Base-by-base conservation (phyloP, 768 basidiomycete genomes). In the Leccinum incarnatum region DNA sequence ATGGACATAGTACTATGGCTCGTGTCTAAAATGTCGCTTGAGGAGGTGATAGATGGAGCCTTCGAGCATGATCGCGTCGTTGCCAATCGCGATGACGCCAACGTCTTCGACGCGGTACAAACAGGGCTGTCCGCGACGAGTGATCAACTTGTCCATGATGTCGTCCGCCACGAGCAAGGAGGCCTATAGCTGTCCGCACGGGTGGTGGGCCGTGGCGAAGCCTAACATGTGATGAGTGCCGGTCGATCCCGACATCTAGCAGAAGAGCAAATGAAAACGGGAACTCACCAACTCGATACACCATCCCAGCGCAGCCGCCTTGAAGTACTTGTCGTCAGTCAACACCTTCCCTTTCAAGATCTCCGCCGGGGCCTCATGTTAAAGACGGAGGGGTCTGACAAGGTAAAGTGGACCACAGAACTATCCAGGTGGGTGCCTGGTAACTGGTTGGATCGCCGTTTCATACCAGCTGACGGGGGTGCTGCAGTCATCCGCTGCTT, bases 51-150 rank as follows among this genome's bases (percentile, higher is more conserved):
- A 99, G 72, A 99, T 97, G 23, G 95, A 89, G 9, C 84, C 87
- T 72, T 95, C 93, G 73, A 98, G 87, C 90, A 98, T 92, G 82
- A 97, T 94, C 2, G 92, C 78, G 70, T 98, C 96, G 79, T 98
- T 98, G 78, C 19, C 19, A 19, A 98, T 89, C 5, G 96, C 95
- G 62, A 97, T 85, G 75, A 86, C 86, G 48, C 87, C 87, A 60
- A 73, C 68, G 17, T 77, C 77, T 58, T 80, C 78, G 46, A 84
- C 73, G 48, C 78, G 83, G 78, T 96, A 98, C 92, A 93, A 99
- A 77, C 96, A 99, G 2, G 95, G 90, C 74, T 97, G 95, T 5
- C 89, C 88, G 10, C 96, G 88, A 25, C 96, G 89, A 12, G 96
- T 98, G 65, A 98, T 88, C 50, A 90, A 93, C 19, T 82, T 73